phyloP scores from a whole-genome alignment of 805 yeast genomes.

The Saccharomyces jurei region DNA sequence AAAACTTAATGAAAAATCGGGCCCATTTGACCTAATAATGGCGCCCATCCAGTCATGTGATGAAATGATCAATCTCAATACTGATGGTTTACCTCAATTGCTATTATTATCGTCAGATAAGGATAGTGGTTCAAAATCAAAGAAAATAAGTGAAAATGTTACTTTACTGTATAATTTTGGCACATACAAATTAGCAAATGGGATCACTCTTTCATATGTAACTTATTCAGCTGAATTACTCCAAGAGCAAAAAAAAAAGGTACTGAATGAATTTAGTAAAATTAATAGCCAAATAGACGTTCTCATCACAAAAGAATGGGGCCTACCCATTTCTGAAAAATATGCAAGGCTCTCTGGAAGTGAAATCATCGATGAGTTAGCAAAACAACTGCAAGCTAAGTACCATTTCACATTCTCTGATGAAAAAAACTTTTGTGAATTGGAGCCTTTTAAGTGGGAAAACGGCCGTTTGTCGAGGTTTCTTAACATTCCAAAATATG shows the following conservation, averaged over 20 bases:
- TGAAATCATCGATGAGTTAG: conserved; percentile 38
- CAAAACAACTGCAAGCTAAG: conserved; percentile 43
- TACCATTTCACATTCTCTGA: conserved; percentile 51
- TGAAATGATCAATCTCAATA: conserved; percentile 5
- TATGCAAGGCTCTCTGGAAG: conserved; percentile 41
- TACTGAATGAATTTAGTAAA: conserved; percentile 12
- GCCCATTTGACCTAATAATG: conserved; percentile 54
- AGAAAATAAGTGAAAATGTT: conserved; percentile 19
- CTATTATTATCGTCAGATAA: conserved; percentile 4
- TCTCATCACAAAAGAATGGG: conserved; percentile 55
- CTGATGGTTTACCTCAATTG: conserved; percentile 14
- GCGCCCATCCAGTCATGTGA: conserved; percentile 41
- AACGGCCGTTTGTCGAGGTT: conserved; percentile 45
- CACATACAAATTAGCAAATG: conserved; percentile 35
- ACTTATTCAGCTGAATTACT: conserved; percentile 24
- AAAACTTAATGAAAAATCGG: conserved; percentile 46
- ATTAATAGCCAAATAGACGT: conserved; percentile 39
- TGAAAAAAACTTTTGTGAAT: conserved; percentile 43
- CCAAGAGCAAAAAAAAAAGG: conserved; percentile 18
- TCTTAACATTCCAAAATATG: conserved; percentile 55
- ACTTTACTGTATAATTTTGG: conserved; percentile 32
- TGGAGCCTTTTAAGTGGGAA: conserved; percentile 52
- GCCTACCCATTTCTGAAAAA: conserved; percentile 40
- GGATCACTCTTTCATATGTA: conserved; percentile 42
- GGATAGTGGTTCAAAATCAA: conserved; percentile 3